Evolutionary conservation across 2,329 filamentous ascomycete genomes (phyloP).

Genomic region (Pestalotiopsis sp.): DNA sequence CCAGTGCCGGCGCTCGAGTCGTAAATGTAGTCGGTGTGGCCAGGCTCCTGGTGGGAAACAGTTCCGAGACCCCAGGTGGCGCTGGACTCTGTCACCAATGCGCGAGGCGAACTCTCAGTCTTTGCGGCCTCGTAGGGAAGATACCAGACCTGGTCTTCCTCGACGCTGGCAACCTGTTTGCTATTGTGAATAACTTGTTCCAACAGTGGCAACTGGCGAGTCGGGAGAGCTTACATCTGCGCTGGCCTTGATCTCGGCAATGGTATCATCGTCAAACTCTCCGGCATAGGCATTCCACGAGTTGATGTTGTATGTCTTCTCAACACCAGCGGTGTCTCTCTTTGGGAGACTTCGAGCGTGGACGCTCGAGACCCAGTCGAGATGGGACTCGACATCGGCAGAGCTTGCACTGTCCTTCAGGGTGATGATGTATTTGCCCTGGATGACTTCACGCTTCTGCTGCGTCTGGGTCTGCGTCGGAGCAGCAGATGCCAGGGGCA

Average conservation of each 20-base stretch:
- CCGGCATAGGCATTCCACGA: slow-evolving; percentile 42
- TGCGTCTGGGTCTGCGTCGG: slow-evolving; percentile 15
- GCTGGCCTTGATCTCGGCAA: slow-evolving; percentile 37
- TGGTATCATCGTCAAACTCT: slow-evolving; percentile 42
- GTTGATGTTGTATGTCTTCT: slow-evolving; percentile 42
- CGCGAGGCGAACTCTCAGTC: slow-evolving; percentile 18
- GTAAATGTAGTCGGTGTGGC: slow-evolving; percentile 39
- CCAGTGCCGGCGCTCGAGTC: slow-evolving; percentile 39
- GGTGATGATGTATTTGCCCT: slow-evolving; percentile 31
- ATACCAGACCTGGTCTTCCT: slow-evolving; percentile 30
- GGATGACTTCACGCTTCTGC: slow-evolving; percentile 26
- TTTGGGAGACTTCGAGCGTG: slow-evolving; percentile 36
- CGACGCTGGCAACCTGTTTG: slow-evolving; percentile 27
- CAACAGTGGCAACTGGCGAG: neutral
- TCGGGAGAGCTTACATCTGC: slow-evolving; percentile 26
- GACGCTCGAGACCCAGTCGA: slow-evolving; percentile 34
- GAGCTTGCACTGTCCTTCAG: slow-evolving; percentile 28
- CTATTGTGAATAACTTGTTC: slow-evolving; percentile 12
- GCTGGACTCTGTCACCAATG: slow-evolving; percentile 32
- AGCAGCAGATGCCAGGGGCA: slow-evolving; percentile 27
- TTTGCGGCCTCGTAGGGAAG: slow-evolving; percentile 24
- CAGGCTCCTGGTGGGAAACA: slow-evolving; percentile 39
- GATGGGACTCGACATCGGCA: slow-evolving; percentile 32
- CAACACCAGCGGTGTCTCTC: slow-evolving; percentile 35
- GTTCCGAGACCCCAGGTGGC: slow-evolving; percentile 46